Percentiles rank a stretch among this genome's conserved stretches.
Conservation (phyloP, 768 basidiomycete species). For the Xanthoconium purpureum region DNA sequence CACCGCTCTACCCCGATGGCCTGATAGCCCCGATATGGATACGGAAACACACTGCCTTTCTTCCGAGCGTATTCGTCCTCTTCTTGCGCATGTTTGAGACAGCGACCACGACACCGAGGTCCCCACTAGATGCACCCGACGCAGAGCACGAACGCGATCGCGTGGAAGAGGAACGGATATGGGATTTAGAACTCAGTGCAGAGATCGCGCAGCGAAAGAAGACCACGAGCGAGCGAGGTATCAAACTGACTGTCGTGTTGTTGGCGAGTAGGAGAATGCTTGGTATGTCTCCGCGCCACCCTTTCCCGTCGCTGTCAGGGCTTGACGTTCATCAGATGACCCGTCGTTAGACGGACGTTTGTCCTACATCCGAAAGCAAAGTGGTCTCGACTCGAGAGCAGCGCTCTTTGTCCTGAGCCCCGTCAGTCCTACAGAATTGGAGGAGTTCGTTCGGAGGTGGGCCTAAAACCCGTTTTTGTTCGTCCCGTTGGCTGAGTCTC, state of each 20-base stretch:
- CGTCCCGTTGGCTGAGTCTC: neutral
- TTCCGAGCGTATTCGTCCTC: slow-evolving; percentile 92
- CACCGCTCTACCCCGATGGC: slow-evolving; percentile 92
- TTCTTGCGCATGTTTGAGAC: slow-evolving; percentile 82
- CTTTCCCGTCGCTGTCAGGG: neutral
- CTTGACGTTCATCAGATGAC: slow-evolving; percentile 56
- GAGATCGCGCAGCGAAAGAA: slow-evolving; percentile 82
- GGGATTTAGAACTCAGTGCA: slow-evolving; percentile 73
- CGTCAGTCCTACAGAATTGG: slow-evolving; percentile 78
- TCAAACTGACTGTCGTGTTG: slow-evolving; percentile 93
- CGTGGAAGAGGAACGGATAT: slow-evolving; percentile 63
- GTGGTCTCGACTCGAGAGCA: slow-evolving; percentile 86
- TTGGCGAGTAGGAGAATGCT: slow-evolving; percentile 86
- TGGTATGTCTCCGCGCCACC: slow-evolving; percentile 46
- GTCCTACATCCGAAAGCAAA: slow-evolving; percentile 83
- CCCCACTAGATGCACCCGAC: slow-evolving; percentile 55
- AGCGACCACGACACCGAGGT: slow-evolving; percentile 41
- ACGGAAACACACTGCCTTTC: slow-evolving; percentile 86
- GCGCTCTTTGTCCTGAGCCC: slow-evolving; percentile 94
- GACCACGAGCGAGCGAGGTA: slow-evolving; percentile 74
- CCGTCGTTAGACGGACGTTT: slow-evolving; percentile 77
- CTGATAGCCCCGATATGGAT: slow-evolving; percentile 98
- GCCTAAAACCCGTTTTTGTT: neutral
- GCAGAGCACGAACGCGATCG: slow-evolving; percentile 53
- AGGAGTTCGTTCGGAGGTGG: slow-evolving; percentile 85